A percentile compares a stretch with the other conserved stretches of the same genome.
phyloP scores from a whole-genome alignment of 1,139 yeast species.

The Kodamaea fungicola region DNA sequence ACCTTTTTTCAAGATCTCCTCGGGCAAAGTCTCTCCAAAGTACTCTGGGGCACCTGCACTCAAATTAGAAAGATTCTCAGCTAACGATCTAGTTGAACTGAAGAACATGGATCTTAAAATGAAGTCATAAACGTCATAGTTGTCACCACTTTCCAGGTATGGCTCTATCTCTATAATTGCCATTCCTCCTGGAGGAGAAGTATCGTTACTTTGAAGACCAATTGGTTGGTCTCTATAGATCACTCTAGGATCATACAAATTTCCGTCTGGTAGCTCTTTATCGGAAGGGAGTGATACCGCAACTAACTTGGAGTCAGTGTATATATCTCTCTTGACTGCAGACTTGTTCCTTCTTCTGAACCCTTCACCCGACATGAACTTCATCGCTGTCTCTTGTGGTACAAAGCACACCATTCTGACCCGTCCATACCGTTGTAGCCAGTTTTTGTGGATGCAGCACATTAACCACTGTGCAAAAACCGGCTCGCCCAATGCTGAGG shows the following conservation, averaged over 20 bases:
- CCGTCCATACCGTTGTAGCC: constrained; percentile 74
- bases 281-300: constrained; percentile 39
- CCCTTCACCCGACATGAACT: constrained; percentile 53
- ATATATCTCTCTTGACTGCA: constrained; percentile 58
- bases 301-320: constrained; percentile 49
- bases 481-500: constrained; percentile 54
- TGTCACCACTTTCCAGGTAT: constrained; percentile 19
- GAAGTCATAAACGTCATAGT: constrained; percentile 62
- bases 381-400: constrained; percentile 56
- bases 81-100: constrained; percentile 45
- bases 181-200: constrained; percentile 24
- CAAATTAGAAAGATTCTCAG: constrained; percentile 48
- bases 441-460: constrained; percentile 66
- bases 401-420: constrained; percentile 68
- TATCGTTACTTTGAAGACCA: constrained; percentile 20
- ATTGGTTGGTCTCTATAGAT: constrained; percentile 39
- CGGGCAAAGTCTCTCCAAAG: constrained; percentile 35
- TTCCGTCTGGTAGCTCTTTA: constrained; percentile 23
- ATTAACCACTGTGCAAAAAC: constrained; percentile 72
- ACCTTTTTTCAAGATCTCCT: constrained; percentile 36
- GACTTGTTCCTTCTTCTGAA: constrained; percentile 50
- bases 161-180: constrained; percentile 64
- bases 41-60: constrained; percentile 87
- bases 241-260: constrained; percentile 36
- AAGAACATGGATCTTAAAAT: constrained; percentile 65